Evolutionary conservation across 2,329 filamentous ascomycete genomes (phyloP).

Genomic region (Elsinoe australis): DNA sequence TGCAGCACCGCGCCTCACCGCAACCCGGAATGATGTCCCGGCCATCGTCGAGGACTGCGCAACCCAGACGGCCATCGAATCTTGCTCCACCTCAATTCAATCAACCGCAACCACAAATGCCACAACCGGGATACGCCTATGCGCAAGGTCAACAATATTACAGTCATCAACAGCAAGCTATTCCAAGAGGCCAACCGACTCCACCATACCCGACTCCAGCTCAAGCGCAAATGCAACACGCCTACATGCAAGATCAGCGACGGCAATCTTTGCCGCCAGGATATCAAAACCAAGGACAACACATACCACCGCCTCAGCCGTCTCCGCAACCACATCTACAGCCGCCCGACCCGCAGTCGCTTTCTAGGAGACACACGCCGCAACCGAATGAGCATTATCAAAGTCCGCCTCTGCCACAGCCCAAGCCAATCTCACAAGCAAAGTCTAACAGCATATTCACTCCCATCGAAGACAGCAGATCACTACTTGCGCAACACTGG

Average conservation of each 20-base stretch:
- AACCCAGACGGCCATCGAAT: slow-evolving; percentile 62
- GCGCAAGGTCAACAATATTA: slow-evolving; percentile 46
- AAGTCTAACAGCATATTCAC: slow-evolving; percentile 94
- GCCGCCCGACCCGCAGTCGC: slow-evolving; percentile 31
- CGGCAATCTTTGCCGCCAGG: slow-evolving; percentile 65
- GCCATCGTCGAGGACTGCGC: slow-evolving; percentile 70
- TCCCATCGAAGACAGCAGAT: slow-evolving; percentile 87
- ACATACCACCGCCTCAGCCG: slow-evolving; percentile 47
- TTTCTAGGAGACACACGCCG: slow-evolving; percentile 37
- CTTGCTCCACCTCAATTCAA: slow-evolving; percentile 51
- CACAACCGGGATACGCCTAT: slow-evolving; percentile 61
- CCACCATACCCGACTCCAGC: slow-evolving; percentile 28
- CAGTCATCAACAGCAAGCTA: slow-evolving; percentile 22
- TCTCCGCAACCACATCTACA: slow-evolving; percentile 50
- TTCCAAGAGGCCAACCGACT: slow-evolving; percentile 23
- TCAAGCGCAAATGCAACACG: slow-evolving; percentile 53
- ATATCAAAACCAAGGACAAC: slow-evolving; percentile 61
- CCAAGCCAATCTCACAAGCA: slow-evolving; percentile 52
- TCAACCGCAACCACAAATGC: slow-evolving; percentile 51
- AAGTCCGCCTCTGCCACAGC: slow-evolving; percentile 51
- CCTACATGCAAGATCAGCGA: slow-evolving; percentile 69
- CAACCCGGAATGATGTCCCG: slow-evolving; percentile 69
- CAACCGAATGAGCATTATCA: slow-evolving; percentile 48
- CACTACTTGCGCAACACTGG: slow-evolving; percentile 76
- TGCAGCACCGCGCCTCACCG: slow-evolving; percentile 69